Conservation (phyloP, 768 basidiomycete genomes). For the Neoboletus magnificus region DNA sequence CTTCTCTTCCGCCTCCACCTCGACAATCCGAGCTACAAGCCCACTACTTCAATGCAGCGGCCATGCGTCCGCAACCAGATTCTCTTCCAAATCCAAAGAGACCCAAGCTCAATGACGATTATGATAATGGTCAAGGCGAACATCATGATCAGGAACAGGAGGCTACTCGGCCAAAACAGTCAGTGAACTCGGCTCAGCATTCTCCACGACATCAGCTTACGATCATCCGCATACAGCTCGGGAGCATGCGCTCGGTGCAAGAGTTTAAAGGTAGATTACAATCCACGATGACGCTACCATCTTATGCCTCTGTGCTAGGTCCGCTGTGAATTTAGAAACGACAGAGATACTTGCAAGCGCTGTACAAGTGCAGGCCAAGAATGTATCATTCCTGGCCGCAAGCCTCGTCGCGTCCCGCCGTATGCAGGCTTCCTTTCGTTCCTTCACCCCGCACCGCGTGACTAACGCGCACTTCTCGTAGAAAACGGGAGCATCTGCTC, state of each 20-base stretch:
- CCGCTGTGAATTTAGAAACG: slow-evolving; percentile 71
- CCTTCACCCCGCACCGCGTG: neutral
- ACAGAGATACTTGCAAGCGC: slow-evolving; percentile 72
- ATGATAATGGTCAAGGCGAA: slow-evolving; percentile 15
- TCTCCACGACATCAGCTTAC: neutral
- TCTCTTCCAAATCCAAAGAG: slow-evolving; percentile 16
- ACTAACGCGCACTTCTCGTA: slow-evolving; percentile 25
- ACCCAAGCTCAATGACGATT: slow-evolving; percentile 18
- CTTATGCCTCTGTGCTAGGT: slow-evolving; percentile 43
- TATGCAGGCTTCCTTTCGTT: slow-evolving; percentile 36
- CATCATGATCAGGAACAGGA: slow-evolving; percentile 20
- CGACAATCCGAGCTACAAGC: slow-evolving; percentile 31
- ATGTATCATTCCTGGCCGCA: slow-evolving; percentile 80
- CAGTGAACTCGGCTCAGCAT: neutral
- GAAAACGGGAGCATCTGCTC: slow-evolving; percentile 79
- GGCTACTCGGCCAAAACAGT: slow-evolving; percentile 22
- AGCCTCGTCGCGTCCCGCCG: slow-evolving; percentile 77
- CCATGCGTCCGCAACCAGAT: slow-evolving; percentile 1
- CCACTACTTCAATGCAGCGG: slow-evolving; percentile 18
- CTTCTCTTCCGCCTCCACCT: slow-evolving; percentile 25
- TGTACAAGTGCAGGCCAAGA: slow-evolving; percentile 69
- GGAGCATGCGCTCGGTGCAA: slow-evolving; percentile 77
- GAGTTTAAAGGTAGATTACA: slow-evolving; percentile 40
- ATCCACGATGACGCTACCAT: neutral
- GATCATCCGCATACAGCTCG: slow-evolving; percentile 25